Percentiles rank a stretch among this genome's conserved stretches.
phyloP scores from a whole-genome alignment of 805 yeast species.

The baker's yeast (Saccharomyces cerevisiae) region DNA sequence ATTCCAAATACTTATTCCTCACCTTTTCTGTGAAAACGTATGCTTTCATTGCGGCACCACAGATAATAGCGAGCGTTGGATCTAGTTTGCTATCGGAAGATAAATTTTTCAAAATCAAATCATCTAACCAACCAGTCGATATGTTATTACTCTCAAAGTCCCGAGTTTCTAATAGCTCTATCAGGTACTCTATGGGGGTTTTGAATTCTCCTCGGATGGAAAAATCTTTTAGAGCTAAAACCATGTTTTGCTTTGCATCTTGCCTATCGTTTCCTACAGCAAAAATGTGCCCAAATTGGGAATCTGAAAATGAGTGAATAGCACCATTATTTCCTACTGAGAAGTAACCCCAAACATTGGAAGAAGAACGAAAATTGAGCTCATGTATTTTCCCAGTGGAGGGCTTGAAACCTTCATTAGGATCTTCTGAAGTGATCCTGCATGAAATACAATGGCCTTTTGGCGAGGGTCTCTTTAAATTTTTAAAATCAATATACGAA shows the following conservation, averaged over 20 bases:
- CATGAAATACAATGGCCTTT: constrained; percentile 99
- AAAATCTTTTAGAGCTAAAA: constrained; percentile 92
- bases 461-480: constrained; percentile 89
- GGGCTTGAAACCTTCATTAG: constrained; percentile 98
- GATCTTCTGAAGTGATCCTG: constrained; percentile 98
- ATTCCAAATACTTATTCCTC: constrained; percentile 55
- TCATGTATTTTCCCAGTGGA: constrained; percentile 95
- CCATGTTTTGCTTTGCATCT: constrained; percentile 97
- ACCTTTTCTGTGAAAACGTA: constrained; percentile 67
- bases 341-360: constrained; percentile 99
- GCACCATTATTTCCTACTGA: constrained; percentile 96
- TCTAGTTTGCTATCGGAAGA: constrained; percentile 93
- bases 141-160: constrained; percentile 94
- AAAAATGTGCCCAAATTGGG: constrained; percentile 97
- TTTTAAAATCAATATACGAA: constrained; percentile 78
- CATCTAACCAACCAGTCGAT: constrained; percentile 99
- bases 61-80: constrained; percentile 76
- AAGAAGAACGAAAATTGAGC: constrained; percentile 90
- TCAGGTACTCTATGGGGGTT: constrained; percentile 94
- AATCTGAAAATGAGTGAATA: constrained; percentile 94
- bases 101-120: constrained; percentile 81
- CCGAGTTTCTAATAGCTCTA: constrained; percentile 89
- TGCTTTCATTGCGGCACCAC: constrained; percentile 96
- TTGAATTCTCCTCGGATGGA: constrained; percentile 97
- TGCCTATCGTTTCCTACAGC: constrained; percentile 98